phyloP scores from a whole-genome alignment of 345 rosid genomes.

The Abelmoschus esculentus region DNA sequence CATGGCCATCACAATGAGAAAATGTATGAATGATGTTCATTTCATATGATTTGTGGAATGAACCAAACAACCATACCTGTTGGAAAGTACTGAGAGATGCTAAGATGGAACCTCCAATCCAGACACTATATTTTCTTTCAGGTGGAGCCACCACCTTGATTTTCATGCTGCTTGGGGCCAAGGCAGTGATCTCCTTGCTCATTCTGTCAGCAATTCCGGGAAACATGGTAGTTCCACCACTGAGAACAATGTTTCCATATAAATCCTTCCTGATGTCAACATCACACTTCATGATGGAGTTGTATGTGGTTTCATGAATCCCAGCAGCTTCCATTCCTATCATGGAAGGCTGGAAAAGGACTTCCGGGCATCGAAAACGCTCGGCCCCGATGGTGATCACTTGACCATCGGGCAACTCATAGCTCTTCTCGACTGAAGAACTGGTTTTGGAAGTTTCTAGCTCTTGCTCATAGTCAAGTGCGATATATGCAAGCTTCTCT shows the following conservation, averaged over 20 bases:
- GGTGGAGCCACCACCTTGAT: conserved; percentile 1
- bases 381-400: neutral
- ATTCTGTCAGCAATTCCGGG: neutral
- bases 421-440: neutral
- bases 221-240: conserved; percentile 11
- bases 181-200: neutral
- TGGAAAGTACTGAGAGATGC: conserved; percentile 59
- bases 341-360: conserved; percentile 60
- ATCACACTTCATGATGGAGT: conserved; percentile 49
- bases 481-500: conserved; percentile 60
- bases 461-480: conserved; percentile 27
- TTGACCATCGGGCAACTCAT: neutral
- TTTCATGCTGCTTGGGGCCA: conserved; percentile 37
- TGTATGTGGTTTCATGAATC: conserved; percentile 60
- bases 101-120: conserved; percentile 53
- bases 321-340: conserved; percentile 63
- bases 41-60: no score
- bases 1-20: neutral
- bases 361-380: neutral
- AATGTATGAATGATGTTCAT: neutral
- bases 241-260: neutral
- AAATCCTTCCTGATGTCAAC: conserved; percentile 5
- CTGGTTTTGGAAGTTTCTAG: conserved; percentile 15
- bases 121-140: conserved; percentile 58
- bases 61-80: conserved; percentile 24